Evolutionary conservation across 257 asterid species (phyloP).

Genomic region (Gardenia jasminoides): DNA sequence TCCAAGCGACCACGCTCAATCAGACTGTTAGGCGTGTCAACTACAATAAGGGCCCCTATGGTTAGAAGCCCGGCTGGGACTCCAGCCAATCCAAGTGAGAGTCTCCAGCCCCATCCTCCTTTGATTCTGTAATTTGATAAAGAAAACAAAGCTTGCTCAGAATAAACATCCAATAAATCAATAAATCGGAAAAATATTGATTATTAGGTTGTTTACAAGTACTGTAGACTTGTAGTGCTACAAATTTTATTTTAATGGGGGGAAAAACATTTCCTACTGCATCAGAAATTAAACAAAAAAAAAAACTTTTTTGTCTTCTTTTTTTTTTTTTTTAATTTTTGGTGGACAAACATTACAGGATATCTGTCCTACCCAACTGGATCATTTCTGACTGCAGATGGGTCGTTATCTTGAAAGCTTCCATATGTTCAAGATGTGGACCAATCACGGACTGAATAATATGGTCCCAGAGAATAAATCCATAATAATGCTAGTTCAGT

Average conservation of each 20-base stretch:
- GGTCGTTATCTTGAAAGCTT: not conserved
- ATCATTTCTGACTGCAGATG: not conserved
- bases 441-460: not conserved
- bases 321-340: not conserved
- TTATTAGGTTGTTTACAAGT: not conserved
- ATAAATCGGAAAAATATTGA: not conserved
- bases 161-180: not conserved
- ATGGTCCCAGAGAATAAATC: not conserved
- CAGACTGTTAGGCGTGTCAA: conserved; percentile 86
- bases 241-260: not conserved
- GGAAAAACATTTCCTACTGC: not conserved
- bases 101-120: conserved; percentile 90
- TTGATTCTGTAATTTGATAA: conserved; percentile 39
- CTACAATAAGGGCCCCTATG: conserved; percentile 62
- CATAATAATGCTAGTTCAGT: not conserved
- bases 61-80: conserved; percentile 76
- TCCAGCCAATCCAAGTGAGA: conserved; percentile 84
- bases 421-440: not conserved
- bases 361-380: conserved; percentile 1
- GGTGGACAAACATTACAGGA: too few relatives aligned
- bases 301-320: not conserved
- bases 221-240: not conserved
- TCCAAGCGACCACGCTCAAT: conserved; percentile 78
- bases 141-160: not conserved
- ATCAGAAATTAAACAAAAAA: not conserved